phyloP scores from a whole-genome alignment of 768 basidiomycete species.

The Serpula lacrymans region DNA sequence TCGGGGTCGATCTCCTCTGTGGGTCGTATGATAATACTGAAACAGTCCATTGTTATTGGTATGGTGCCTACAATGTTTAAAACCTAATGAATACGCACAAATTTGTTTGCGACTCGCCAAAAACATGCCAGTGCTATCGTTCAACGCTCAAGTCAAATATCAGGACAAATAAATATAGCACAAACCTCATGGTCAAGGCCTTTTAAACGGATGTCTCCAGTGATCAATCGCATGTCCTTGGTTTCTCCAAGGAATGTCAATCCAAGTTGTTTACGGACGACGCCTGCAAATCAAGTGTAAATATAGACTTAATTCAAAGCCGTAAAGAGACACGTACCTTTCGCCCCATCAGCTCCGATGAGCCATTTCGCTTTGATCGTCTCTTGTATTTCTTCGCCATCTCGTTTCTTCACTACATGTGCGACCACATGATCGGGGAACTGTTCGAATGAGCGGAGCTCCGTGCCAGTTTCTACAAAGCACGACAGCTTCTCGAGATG shows the following conservation, averaged over 20 bases:
- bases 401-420: neutral
- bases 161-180: neutral
- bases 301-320: too few relatives aligned
- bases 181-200: slow-evolving; percentile 37
- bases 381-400: slow-evolving; percentile 4
- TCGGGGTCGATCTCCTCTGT: slow-evolving; percentile 24
- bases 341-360: slow-evolving; percentile 15
- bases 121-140: slow-evolving; percentile 45
- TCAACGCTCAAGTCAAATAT: neutral
- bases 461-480: slow-evolving; percentile 33
- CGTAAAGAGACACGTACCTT: slow-evolving; percentile 10
- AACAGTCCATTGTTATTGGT: neutral
- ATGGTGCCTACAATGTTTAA: neutral
- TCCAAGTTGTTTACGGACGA: slow-evolving; percentile 7
- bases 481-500: slow-evolving; percentile 21
- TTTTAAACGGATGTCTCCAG: slow-evolving; percentile 36
- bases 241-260: slow-evolving; percentile 25
- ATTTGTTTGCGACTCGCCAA: slow-evolving; percentile 35
- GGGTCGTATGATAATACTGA: slow-evolving; percentile 32
- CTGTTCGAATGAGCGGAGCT: slow-evolving; percentile 33
- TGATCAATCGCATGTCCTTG: slow-evolving; percentile 20
- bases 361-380: slow-evolving; percentile 7
- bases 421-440: slow-evolving; percentile 26
- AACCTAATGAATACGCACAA: slow-evolving; percentile 23
- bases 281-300: neutral